A percentile compares a stretch with the other conserved stretches of the same genome.
Conservation (phyloP, 306 rosid species). For the Lathyrus aphaca region DNA sequence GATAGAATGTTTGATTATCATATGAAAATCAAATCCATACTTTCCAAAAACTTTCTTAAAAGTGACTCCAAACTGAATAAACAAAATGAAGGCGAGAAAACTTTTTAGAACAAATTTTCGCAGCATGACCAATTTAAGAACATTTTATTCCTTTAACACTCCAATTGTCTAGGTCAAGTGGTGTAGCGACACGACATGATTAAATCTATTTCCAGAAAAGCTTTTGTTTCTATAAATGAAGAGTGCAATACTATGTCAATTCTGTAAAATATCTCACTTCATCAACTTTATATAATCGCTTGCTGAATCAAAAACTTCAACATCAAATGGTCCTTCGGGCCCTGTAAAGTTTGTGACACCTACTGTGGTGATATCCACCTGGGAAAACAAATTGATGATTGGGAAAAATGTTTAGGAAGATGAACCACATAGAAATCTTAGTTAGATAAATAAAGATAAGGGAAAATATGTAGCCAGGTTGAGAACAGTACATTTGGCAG, state of each 20-base stretch:
- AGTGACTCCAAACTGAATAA: constrained; percentile 20
- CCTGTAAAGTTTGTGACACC: constrained; percentile 78
- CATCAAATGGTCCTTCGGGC: constrained; percentile 94
- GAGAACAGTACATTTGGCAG: constrained; percentile 71
- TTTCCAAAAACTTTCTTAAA: constrained; percentile 13
- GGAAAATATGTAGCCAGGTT: constrained; percentile 34
- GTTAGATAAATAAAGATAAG: constrained; percentile 1
- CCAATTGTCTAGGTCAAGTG: constrained; percentile 32
- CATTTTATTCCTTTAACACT: constrained; percentile 31
- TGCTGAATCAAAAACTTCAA: constrained; percentile 97
- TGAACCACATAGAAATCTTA: background rate
- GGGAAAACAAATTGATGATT: constrained; percentile 36
- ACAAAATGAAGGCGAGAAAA: constrained; percentile 3
- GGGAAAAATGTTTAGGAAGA: constrained; percentile 34
- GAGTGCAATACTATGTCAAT: constrained; percentile 29
- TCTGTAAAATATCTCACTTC: constrained; percentile 66
- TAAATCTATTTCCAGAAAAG: constrained; percentile 23
- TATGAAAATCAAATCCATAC: constrained; percentile 26
- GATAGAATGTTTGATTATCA: constrained; percentile 23
- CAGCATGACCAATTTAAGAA: constrained; percentile 26
- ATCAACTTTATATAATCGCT: constrained; percentile 83
- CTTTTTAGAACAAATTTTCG: constrained; percentile 25
- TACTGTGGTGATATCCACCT: constrained; percentile 75
- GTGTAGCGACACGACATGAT: constrained; percentile 18
- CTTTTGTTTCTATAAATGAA: constrained; percentile 19